Evolutionary conservation across 2,329 filamentous ascomycete species (phyloP), one percentile per base, ranked within the genome.

Genomic region (Metarhizium brunneum): DNA sequence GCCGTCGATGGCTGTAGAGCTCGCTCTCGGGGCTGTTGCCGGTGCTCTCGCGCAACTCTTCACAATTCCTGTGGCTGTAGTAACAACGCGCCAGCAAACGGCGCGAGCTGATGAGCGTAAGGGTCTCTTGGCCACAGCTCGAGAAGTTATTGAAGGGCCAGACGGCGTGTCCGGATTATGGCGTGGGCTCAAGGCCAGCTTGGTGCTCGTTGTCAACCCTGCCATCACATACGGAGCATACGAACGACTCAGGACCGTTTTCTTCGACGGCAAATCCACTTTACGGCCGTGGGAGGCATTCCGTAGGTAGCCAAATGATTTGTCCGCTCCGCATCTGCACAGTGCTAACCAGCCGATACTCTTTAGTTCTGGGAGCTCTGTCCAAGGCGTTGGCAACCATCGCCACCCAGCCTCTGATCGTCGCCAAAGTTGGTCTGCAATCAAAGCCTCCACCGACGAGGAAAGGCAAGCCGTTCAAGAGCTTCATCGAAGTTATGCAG

Each of bases 211-310:
- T 11, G 83, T 97, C 58, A 99, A 99, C 69, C 94, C 94, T 11
- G 90, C 92, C 50, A 99, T 99, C 69, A 99, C 94, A 50, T 99
- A 99, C 65, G 94, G 94, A 54, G 91, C 92, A 54, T 99, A 97
- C 67, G 92, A 99, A 75, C 84, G 92, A 62, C 75, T 97, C 62
- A 88, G 88, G 72, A 85, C 87, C 40, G 64, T 83, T 10, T 64
- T 96, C 30, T 97, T 90, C 69, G 87, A 90, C 0, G 87, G 85
- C 32, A 91, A 88, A 74, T 75, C 78, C 36, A 88, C 78, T 59
- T 73, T 99, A 59, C 87, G 83, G 67, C 86, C 92, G 1, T 87
- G 85, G 77, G 92, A 99, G 75, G 90, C 94, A 53, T 99, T 99
- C 69, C 69, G 92, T 97, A 77, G 77, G 90, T 84, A 8, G 13